phyloP scores from a whole-genome alignment of 2,329 filamentous ascomycete species.

The Monosporascus sp. region DNA sequence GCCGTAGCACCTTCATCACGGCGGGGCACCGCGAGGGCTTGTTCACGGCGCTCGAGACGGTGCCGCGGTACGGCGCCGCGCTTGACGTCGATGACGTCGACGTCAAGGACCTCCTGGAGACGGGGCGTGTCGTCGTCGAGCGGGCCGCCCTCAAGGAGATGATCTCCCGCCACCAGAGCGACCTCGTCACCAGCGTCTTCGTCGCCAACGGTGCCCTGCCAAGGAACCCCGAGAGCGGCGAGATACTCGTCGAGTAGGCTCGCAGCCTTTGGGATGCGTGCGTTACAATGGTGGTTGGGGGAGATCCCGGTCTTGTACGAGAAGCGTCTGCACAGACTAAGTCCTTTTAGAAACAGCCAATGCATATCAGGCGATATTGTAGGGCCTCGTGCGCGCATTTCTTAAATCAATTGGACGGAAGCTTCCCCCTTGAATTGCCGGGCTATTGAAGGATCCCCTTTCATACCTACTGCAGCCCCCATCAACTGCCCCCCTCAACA shows the following conservation, averaged over 20 bases:
- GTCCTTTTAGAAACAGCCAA: too few relatives aligned
- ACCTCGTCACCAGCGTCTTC: conserved; percentile 48
- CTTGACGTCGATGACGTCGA: conserved; percentile 75
- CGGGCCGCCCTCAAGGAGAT: conserved; percentile 71
- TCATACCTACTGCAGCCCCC: too few relatives aligned
- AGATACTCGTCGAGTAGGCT: conserved; percentile 24
- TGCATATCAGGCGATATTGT: too few relatives aligned
- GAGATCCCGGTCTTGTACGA: too few relatives aligned
- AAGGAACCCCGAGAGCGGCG: conserved; percentile 15
- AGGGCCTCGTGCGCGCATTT: too few relatives aligned
- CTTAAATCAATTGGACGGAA: too few relatives aligned
- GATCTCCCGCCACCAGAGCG: conserved; percentile 66
- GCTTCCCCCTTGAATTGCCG: too few relatives aligned
- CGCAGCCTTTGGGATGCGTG: not conserved
- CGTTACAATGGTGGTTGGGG: too few relatives aligned
- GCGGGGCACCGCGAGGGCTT: conserved; percentile 55
- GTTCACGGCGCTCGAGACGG: conserved; percentile 58
- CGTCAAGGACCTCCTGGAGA: conserved; percentile 89
- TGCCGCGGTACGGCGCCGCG: conserved; percentile 63
- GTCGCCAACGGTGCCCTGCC: conserved; percentile 31
- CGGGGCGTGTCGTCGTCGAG: conserved; percentile 82
- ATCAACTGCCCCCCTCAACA: too few relatives aligned
- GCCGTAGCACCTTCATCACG: conserved; percentile 73
- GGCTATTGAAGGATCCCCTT: too few relatives aligned
- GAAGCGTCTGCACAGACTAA: too few relatives aligned